Percentiles rank a stretch among this genome's conserved stretches.
These are phyloP conservation scores for Epithemia pelagica DNA, from an alignment of 108 stramenopile genomes.

Conservation along the genomic window DNA sequence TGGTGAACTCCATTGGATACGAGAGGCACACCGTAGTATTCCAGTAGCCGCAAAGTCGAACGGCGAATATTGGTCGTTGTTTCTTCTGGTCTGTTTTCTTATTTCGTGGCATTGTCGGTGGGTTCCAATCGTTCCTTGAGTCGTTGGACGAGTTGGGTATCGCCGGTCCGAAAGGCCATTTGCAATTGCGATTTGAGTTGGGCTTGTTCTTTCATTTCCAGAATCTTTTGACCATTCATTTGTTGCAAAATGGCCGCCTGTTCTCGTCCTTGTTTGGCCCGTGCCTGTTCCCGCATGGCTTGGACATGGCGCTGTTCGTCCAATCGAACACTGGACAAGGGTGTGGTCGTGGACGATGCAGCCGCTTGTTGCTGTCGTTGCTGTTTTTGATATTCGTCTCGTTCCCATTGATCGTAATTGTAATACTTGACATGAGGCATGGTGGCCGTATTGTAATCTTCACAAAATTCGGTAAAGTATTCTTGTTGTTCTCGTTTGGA, in stretches of 20 bases:
- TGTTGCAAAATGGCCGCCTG: constrained; percentile 30
- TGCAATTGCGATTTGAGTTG: constrained; percentile 67
- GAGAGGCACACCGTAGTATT: too few species aligned
- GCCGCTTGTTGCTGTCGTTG: constrained; percentile 21
- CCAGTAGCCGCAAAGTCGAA: too few species aligned
- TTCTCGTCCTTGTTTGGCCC: constrained; percentile 36
- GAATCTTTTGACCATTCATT: constrained; percentile 59
- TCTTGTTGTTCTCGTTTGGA: constrained; percentile 82
- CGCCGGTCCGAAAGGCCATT: constrained; percentile 77
- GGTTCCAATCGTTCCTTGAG: constrained; percentile 73
- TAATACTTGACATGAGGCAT: constrained; percentile 91
- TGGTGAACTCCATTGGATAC: too few species aligned
- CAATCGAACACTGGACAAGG: constrained; percentile 3
- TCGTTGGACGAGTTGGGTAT: constrained; percentile 49
- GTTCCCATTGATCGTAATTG: constrained; percentile 95
- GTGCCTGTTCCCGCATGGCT: constrained; percentile 30
- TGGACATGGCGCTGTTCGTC: constrained; percentile 30
- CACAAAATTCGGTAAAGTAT: constrained; percentile 85
- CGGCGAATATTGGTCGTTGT: too few species aligned
- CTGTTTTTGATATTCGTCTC: constrained; percentile 80
- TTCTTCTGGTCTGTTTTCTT: too few species aligned
- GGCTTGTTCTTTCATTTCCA: constrained; percentile 78
- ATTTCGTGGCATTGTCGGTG: too few species aligned
- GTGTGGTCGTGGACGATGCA: not conserved
- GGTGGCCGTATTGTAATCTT: constrained; percentile 96